Conservation (phyloP, 768 basidiomycete genomes). For the Boletus rubropictus region DNA sequence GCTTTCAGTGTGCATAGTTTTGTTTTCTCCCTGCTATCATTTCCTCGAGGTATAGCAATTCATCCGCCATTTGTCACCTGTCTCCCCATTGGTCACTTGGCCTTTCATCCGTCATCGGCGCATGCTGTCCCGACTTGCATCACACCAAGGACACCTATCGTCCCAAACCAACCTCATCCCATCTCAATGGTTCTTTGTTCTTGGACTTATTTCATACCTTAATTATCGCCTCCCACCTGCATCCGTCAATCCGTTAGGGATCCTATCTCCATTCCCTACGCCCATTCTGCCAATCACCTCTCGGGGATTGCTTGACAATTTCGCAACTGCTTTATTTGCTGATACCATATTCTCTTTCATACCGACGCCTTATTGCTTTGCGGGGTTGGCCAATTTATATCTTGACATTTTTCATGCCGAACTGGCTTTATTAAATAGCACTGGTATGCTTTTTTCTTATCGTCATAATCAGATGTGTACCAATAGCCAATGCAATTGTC, state of each 20-base stretch:
- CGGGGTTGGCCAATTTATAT: not conserved
- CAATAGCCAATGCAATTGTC: not conserved
- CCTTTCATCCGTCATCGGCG: not conserved
- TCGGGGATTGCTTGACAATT: not conserved
- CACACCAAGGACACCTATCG: not conserved
- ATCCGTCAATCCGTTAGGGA: not conserved
- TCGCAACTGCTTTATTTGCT: not conserved
- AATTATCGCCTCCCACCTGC: conserved; percentile 10
- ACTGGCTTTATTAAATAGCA: conserved; percentile 8
- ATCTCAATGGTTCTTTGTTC: conserved; percentile 7
- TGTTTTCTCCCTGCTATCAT: conserved; percentile 14
- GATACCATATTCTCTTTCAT: conserved; percentile 1
- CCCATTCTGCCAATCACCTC: not conserved
- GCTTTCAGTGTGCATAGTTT: conserved; percentile 26
- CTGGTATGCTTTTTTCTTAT: conserved; percentile 4
- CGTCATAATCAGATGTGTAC: conserved; percentile 6
- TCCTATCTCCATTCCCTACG: not conserved
- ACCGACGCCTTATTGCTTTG: not conserved
- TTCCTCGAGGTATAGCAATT: not conserved
- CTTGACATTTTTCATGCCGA: not conserved
- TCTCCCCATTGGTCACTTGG: not conserved
- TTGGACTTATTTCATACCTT: conserved; percentile 16
- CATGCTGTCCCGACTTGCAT: not conserved
- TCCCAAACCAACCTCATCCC: not conserved
- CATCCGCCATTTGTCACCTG: not conserved